A percentile compares a stretch with the other conserved stretches of the same genome.
Conservation (phyloP, 2,329 filamentous ascomycete genomes). For the Hymenoscyphus occultus region DNA sequence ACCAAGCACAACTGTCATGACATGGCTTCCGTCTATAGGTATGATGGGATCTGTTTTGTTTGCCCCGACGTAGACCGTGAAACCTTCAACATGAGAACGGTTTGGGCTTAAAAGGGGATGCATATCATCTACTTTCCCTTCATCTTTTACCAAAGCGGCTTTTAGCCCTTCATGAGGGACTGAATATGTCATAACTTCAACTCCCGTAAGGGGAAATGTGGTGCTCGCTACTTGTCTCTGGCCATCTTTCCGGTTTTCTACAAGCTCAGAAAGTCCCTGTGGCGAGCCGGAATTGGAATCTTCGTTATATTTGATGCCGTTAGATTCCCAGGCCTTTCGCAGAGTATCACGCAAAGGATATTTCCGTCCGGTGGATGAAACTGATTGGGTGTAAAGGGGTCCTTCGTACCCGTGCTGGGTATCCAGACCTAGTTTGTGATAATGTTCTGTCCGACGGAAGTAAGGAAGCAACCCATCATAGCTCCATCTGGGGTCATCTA, state of each 20-base stretch:
- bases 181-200: conserved; percentile 28
- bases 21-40: conserved; percentile 15
- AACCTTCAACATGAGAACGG: too few relatives aligned
- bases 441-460: neutral
- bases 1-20: conserved; percentile 11
- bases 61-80: too few relatives aligned
- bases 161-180: conserved; percentile 6
- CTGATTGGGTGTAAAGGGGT: neutral
- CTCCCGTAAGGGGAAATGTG: conserved; percentile 29
- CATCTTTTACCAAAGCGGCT: conserved; percentile 2
- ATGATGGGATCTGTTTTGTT: neutral
- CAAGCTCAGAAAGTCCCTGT: neutral
- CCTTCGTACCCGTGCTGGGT: neutral
- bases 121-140: conserved; percentile 26
- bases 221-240: conserved; percentile 33
- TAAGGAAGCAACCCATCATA: neutral
- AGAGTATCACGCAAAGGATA: neutral
- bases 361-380: neutral
- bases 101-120: neutral
- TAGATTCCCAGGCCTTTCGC: neutral
- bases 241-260: neutral
- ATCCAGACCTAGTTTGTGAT: neutral
- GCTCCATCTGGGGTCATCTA: conserved; percentile 35
- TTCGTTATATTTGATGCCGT: neutral
- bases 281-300: neutral